phyloP scores from a whole-genome alignment of 441 rosid species.

The Viola pubescens region DNA sequence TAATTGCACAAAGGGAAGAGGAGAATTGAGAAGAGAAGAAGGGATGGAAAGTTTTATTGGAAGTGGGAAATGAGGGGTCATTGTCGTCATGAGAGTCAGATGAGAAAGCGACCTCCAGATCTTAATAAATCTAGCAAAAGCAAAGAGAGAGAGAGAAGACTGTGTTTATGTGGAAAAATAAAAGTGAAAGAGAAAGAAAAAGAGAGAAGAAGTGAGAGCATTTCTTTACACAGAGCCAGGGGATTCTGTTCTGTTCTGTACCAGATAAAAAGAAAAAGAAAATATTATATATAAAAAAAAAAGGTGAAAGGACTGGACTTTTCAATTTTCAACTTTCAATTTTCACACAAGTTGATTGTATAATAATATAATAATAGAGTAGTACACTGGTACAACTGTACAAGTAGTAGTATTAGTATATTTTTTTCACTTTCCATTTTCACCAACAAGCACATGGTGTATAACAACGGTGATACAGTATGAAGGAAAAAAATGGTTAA shows the following conservation, averaged over 20 bases:
- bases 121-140: constrained; percentile 37
- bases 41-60: constrained; percentile 13
- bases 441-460: too few relatives aligned
- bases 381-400: too few relatives aligned
- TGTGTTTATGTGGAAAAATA: not conserved
- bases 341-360: not conserved
- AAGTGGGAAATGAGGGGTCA: constrained; percentile 41
- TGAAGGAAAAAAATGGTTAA: too few relatives aligned
- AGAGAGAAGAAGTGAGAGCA: not conserved
- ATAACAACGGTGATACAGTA: too few relatives aligned
- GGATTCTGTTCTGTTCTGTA: not conserved
- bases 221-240: not conserved
- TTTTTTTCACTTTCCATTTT: too few relatives aligned
- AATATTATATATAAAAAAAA: too few relatives aligned
- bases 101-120: constrained; percentile 57
- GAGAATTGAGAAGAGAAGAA: constrained; percentile 14
- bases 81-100: constrained; percentile 61
- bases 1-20: constrained; percentile 16
- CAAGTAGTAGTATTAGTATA: too few relatives aligned
- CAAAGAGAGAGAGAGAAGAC: not conserved
- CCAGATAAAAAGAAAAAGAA: not conserved
- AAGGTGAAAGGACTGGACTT: not conserved
- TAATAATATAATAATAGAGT: too few relatives aligned
- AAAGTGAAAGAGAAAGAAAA: not conserved
- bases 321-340: not conserved